Percentiles rank a stretch among this genome's conserved stretches.
These are phyloP conservation scores for Spathaspora passalidarum DNA, from an alignment of 805 yeast species.

Conservation along the genomic window DNA sequence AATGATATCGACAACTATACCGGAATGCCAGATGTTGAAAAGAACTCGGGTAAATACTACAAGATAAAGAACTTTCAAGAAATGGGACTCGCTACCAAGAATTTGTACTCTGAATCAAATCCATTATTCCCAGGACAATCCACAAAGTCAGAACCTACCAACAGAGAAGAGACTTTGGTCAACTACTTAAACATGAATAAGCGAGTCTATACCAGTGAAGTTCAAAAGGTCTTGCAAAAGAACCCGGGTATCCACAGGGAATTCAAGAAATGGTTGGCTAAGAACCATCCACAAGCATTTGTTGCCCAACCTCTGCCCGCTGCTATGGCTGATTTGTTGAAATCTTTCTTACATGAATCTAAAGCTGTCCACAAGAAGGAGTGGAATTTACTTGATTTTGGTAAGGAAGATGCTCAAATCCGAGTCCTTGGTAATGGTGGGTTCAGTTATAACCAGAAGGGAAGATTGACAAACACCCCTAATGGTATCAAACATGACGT, in stretches of 20 bases:
- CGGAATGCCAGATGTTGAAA: slow-evolving; percentile 69
- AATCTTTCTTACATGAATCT: slow-evolving; percentile 27
- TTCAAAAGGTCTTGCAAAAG: slow-evolving; percentile 31
- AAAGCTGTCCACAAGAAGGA: slow-evolving; percentile 19
- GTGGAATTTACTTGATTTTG: slow-evolving; percentile 20
- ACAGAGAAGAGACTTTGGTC: slow-evolving; percentile 25
- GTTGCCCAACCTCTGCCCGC: slow-evolving; percentile 12
- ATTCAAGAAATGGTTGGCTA: slow-evolving; percentile 54
- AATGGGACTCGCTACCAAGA: slow-evolving; percentile 50
- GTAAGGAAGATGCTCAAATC: slow-evolving; percentile 15
- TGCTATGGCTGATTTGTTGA: slow-evolving; percentile 21
- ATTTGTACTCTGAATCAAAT: slow-evolving; percentile 27
- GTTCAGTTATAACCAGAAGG: slow-evolving; percentile 63
- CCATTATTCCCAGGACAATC: slow-evolving; percentile 40
- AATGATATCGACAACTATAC: slow-evolving; percentile 67
- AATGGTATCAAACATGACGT: slow-evolving; percentile 57
- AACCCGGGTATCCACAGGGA: slow-evolving; percentile 48
- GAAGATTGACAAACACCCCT: slow-evolving; percentile 67
- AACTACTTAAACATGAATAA: slow-evolving; percentile 30
- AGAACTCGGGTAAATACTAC: slow-evolving; percentile 56
- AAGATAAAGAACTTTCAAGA: slow-evolving; percentile 68
- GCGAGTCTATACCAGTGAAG: slow-evolving; percentile 24
- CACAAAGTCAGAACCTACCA: slow-evolving; percentile 18
- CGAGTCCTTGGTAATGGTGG: slow-evolving; percentile 72
- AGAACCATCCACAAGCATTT: slow-evolving; percentile 43